Evolutionary conservation across 2,329 filamentous ascomycete genomes (phyloP).

Genomic region (Fusarium sp.): DNA sequence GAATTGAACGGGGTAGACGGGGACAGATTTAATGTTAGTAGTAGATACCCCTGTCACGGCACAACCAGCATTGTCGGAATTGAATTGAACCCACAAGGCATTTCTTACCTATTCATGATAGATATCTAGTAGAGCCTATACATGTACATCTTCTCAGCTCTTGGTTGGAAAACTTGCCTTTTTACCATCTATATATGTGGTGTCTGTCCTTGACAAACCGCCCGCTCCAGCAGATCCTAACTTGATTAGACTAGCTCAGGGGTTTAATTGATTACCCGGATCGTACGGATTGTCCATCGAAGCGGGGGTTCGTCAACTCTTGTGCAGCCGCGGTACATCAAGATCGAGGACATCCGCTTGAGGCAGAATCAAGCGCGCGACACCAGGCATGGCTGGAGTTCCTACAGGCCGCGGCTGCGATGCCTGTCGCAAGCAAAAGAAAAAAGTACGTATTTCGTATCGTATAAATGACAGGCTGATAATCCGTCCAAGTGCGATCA

Average conservation of each 20-base stretch:
- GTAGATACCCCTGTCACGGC: too few species aligned
- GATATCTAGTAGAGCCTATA: too few species aligned
- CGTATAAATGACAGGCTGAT: not conserved
- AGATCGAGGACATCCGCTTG: not conserved
- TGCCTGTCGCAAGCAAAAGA: conserved; percentile 16
- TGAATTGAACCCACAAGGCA: too few species aligned
- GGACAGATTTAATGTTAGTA: too few species aligned
- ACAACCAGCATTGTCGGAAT: too few species aligned
- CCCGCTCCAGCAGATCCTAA: too few species aligned
- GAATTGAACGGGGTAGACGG: too few species aligned
- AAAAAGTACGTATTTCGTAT: not conserved
- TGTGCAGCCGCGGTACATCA: not conserved
- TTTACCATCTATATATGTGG: too few species aligned
- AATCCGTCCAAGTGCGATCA: conserved; percentile 23
- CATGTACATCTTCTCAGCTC: too few species aligned
- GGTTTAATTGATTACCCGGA: not conserved
- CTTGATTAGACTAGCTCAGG: not conserved
- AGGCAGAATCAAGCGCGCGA: not conserved
- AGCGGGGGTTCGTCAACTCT: not conserved
- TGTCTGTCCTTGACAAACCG: too few species aligned
- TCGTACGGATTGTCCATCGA: not conserved
- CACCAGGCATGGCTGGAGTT: conserved; percentile 12
- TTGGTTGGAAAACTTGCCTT: too few species aligned
- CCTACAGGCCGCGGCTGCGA: conserved; percentile 9
- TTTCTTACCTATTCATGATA: too few species aligned